Percentiles rank a stretch among this genome's conserved stretches.
Conservation (phyloP, 1,139 yeast genomes). For the Pichia inconspicua region DNA sequence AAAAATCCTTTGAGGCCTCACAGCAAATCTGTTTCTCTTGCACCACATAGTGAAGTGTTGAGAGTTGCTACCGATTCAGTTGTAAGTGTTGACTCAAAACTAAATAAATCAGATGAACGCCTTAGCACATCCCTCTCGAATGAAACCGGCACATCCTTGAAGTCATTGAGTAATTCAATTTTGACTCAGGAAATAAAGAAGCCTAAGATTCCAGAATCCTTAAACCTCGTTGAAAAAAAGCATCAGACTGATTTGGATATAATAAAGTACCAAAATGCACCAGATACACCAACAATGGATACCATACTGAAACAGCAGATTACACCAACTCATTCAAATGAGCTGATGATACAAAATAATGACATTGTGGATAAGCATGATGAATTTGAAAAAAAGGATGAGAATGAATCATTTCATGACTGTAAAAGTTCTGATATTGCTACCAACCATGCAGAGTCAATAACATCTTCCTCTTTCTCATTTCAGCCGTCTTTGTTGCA, state of each 20-base stretch:
- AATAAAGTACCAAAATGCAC: neutral
- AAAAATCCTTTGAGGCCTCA: conserved; percentile 36
- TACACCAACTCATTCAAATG: neutral
- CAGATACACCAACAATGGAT: neutral
- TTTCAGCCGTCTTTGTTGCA: conserved; percentile 11
- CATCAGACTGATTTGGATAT: neutral
- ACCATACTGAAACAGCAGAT: neutral
- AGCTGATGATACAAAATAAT: neutral
- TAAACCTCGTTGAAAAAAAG: neutral
- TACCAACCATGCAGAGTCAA: neutral
- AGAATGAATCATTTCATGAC: neutral
- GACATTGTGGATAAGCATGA: neutral
- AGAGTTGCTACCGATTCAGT: conserved; percentile 2
- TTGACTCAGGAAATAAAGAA: neutral
- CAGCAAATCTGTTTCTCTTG: conserved; percentile 52
- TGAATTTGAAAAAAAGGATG: neutral
- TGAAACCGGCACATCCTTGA: conserved; percentile 7
- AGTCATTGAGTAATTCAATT: neutral
- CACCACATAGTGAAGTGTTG: conserved; percentile 28
- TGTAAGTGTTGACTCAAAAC: neutral
- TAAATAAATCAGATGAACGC: conserved; percentile 2
- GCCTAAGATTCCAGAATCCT: neutral
- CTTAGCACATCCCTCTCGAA: conserved; percentile 7
- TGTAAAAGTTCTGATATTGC: neutral
- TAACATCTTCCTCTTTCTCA: conserved; percentile 9